phyloP scores from a whole-genome alignment of 305 asterid species.

The Rubia occidens region DNA sequence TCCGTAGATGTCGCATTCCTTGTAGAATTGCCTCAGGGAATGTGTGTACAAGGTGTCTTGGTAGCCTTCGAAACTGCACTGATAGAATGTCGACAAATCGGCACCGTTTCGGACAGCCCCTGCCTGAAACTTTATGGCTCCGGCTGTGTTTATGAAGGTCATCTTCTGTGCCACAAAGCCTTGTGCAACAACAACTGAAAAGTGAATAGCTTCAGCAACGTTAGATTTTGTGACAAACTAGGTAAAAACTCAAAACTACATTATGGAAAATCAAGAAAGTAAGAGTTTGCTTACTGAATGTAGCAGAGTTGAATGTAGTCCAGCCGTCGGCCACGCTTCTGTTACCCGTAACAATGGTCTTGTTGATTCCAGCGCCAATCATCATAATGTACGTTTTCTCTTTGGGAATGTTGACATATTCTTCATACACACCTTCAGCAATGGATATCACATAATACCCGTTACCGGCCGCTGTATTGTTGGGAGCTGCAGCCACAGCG shows the following conservation, averaged over 20 bases:
- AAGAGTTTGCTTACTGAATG: slow-evolving; percentile 21
- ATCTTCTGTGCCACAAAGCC: slow-evolving; percentile 50
- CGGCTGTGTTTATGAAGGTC: slow-evolving; percentile 62
- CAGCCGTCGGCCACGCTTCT: slow-evolving; percentile 59
- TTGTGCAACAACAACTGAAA: slow-evolving; percentile 25
- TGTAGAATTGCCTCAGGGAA: slow-evolving; percentile 19
- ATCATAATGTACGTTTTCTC: slow-evolving; percentile 61
- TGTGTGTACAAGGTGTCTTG: slow-evolving; percentile 21
- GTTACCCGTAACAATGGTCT: slow-evolving; percentile 64
- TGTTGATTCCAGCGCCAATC: slow-evolving; percentile 61
- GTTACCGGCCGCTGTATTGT: slow-evolving; percentile 7
- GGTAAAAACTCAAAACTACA: neutral
- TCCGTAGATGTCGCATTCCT: slow-evolving; percentile 21
- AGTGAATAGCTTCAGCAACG: neutral
- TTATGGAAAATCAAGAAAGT: neutral
- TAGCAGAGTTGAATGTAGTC: slow-evolving; percentile 65
- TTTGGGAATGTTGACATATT: slow-evolving; percentile 43
- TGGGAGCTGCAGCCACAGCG: slow-evolving; percentile 26
- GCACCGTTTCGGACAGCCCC: slow-evolving; percentile 67
- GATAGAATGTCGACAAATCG: slow-evolving; percentile 48
- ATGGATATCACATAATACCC: slow-evolving; percentile 27
- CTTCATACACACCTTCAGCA: slow-evolving; percentile 58
- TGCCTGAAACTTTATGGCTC: slow-evolving; percentile 55
- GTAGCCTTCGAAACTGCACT: slow-evolving; percentile 23
- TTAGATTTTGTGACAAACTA: neutral